Evolutionary conservation across 768 basidiomycete genomes (phyloP).

Genomic region (Pisolithus marmoratus): DNA sequence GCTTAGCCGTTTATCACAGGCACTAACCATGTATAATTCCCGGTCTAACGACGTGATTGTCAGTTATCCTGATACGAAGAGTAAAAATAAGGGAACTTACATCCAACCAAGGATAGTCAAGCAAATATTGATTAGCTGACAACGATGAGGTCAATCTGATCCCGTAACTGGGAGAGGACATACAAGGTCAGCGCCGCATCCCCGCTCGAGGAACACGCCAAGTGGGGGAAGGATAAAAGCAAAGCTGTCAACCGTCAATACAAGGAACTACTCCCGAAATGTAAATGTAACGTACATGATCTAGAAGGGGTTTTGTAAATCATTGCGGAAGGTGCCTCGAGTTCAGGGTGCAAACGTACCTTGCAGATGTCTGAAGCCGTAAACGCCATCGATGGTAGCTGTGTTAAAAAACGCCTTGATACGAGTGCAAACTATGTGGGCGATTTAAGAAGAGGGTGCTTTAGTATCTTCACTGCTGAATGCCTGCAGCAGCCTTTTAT

Average conservation of each 20-base stretch:
- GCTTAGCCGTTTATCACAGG: constrained; percentile 3
- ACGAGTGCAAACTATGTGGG: background rate
- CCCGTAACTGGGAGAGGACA: constrained; percentile 22
- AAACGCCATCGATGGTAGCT: constrained; percentile 49
- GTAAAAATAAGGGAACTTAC: constrained; percentile 35
- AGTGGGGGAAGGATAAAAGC: constrained; percentile 78
- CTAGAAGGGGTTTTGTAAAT: constrained; percentile 20
- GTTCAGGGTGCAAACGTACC: constrained; percentile 32
- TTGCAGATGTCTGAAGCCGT: constrained; percentile 76
- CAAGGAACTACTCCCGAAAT: background rate
- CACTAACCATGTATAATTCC: constrained; percentile 65
- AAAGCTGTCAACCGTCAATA: constrained; percentile 31
- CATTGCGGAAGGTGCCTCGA: background rate
- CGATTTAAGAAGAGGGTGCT: no score
- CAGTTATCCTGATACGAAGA: background rate
- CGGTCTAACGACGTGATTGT: constrained; percentile 41
- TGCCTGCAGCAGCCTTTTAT: background rate
- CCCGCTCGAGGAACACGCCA: constrained; percentile 85
- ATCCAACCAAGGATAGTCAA: constrained; percentile 76
- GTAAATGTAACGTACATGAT: constrained; percentile 34
- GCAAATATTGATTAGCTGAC: constrained; percentile 63
- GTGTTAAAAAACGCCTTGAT: background rate
- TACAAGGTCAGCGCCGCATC: constrained; percentile 73
- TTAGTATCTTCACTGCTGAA: no score
- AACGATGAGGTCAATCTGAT: constrained; percentile 19